phyloP scores from a whole-genome alignment of 163 green algal genomes.

The Prototheca cutis region DNA sequence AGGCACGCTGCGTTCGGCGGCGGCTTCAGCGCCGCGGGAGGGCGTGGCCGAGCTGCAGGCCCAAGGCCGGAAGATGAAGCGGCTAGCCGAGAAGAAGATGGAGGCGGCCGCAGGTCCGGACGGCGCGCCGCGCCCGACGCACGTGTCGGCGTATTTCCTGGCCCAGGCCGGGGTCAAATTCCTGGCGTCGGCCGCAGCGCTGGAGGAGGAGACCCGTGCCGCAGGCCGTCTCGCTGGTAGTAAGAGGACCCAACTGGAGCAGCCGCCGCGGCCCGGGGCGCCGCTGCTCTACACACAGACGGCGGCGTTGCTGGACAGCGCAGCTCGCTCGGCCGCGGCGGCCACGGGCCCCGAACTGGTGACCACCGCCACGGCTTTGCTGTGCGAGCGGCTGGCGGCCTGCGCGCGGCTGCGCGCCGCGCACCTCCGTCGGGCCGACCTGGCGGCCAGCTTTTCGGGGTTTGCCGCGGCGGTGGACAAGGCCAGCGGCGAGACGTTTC shows the following conservation, averaged over 20 bases:
- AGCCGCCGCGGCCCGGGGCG: not conserved
- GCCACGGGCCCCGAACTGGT: constrained; percentile 6
- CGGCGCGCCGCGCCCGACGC: constrained; percentile 3
- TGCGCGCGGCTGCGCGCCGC: constrained; percentile 9
- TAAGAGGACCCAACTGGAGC: not conserved
- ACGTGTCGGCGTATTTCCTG: constrained; percentile 16
- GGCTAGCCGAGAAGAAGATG: constrained; percentile 10
- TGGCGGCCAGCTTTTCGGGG: not conserved
- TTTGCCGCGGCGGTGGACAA: constrained; percentile 12
- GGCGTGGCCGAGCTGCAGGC: constrained; percentile 4
- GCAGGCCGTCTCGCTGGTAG: not conserved
- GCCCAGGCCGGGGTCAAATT: constrained; percentile 2
- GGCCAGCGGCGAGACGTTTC: constrained; percentile 20
- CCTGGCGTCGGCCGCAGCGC: not conserved
- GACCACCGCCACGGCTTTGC: constrained; percentile 3
- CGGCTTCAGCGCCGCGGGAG: not conserved
- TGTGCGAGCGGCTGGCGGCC: constrained; percentile 17
- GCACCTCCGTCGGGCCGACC: constrained; percentile 4
- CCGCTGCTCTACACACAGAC: not conserved
- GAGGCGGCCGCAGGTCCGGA: constrained; percentile 1
- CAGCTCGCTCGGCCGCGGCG: not conserved
- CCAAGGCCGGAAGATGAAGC: constrained; percentile 15
- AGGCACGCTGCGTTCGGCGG: not conserved
- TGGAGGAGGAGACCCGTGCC: not conserved
- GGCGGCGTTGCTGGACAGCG: not conserved